Evolutionary conservation across 2,329 filamentous ascomycete genomes (phyloP), one percentile per base, ranked within the genome.

Genomic region (Colletotrichum tofieldiae): DNA sequence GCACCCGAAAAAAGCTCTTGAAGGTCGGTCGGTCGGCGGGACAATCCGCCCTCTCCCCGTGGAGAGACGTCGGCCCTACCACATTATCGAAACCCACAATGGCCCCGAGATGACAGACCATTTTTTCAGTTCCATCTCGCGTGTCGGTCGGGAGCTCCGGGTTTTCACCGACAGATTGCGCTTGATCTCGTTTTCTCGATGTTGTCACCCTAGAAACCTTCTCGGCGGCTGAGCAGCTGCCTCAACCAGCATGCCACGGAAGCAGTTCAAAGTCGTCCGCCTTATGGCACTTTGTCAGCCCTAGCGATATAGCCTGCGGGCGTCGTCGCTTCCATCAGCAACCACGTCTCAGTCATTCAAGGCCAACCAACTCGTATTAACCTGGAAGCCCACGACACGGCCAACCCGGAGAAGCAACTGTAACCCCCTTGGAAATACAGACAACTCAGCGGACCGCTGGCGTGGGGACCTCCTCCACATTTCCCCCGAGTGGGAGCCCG

Each of bases 401-500:
- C 18, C 41, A 32, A n/a, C 41, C 52, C 67, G n/a, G 60, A 69
- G 61, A 61, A 60, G 67, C 63, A 67, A 62, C 29, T 61, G 18
- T 56, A 41, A 41, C 23, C 39, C 23, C 49, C 65, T 5, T 43
- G 23, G 18, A 45, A 65, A 58, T 54, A 47, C 20, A 49, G 54
- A 41, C 20, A 47, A 65, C 65, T 70, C 65, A 65, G 70, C 70
- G 70, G 70, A 69, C 54, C 65, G 60, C 20, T 52, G 41, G 58
- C 65, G 69, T 68, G 69, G 65, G 51, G 70, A 65, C 65, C 32
- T 35, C 68, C 67, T 72, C 70, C 70, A 65, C 70, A 60, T 72
- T 72, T 70, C 55, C 70, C 66, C 70, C 70, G 70, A 72, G 66
- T 65, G 70, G 65, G 52, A 70, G 70, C 70, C 69, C 70, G 70